phyloP scores from a whole-genome alignment of 345 rosid genomes.

The Eucalyptus pumila region DNA sequence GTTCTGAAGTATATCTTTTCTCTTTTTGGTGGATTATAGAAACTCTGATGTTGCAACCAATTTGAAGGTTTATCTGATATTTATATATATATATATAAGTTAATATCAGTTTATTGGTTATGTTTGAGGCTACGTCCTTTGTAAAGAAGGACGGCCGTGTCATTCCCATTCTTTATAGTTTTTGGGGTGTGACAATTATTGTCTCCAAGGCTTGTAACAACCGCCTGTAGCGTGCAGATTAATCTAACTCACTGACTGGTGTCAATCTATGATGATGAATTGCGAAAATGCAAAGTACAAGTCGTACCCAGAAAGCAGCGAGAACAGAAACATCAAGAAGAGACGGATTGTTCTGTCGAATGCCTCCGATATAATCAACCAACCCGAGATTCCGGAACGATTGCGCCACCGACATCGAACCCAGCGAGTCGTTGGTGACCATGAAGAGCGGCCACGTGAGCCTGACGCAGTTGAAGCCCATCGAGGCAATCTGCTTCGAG shows the following conservation, averaged over 20 bases:
- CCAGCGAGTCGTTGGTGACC: slow-evolving; percentile 34
- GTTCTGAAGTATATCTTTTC: no score
- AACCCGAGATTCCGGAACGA: slow-evolving; percentile 55
- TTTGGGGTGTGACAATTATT: no score
- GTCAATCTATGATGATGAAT: neutral
- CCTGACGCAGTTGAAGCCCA: slow-evolving; percentile 66
- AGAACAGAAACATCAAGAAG: slow-evolving; percentile 56
- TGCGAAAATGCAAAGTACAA: neutral
- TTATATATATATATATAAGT: no score
- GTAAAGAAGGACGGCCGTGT: no score
- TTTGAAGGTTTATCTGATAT: no score
- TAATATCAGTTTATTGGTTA: no score
- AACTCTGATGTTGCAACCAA: no score
- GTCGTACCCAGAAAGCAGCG: slow-evolving; percentile 58
- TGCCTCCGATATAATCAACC: slow-evolving; percentile 42
- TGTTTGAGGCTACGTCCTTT: no score
- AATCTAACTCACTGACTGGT: neutral
- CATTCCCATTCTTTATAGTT: no score
- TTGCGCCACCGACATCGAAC: slow-evolving; percentile 32
- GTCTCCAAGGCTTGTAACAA: slow-evolving; percentile 50
- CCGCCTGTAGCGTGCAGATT: slow-evolving; percentile 20
- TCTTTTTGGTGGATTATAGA: no score
- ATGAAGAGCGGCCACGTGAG: slow-evolving; percentile 56
- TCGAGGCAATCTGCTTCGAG: slow-evolving; percentile 7
- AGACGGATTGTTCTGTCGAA: slow-evolving; percentile 64